These are phyloP conservation scores for Colletotrichum sp. DNA, from an alignment of 2,329 filamentous ascomycete species.

Conservation along the genomic window DNA sequence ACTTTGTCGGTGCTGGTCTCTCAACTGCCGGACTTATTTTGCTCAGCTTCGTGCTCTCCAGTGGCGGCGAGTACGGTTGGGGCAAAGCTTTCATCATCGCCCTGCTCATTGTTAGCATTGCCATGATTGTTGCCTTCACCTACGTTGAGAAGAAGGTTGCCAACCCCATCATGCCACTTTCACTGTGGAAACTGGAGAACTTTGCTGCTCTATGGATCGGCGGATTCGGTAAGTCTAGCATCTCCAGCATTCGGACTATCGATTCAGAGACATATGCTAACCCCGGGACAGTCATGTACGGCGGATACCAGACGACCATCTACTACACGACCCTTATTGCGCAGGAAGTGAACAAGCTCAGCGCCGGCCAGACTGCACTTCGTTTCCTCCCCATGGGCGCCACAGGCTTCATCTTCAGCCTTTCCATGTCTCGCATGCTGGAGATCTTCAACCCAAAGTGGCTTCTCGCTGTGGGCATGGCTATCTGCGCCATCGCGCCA, in stretches of 20 bases:
- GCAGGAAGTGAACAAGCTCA: slow-evolving; percentile 13
- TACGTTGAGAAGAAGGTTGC: slow-evolving; percentile 45
- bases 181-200: slow-evolving; percentile 48
- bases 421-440: slow-evolving; percentile 16
- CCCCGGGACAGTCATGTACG: slow-evolving; percentile 3
- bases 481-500: slow-evolving; percentile 7
- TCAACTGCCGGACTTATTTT: slow-evolving; percentile 47
- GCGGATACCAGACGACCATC: slow-evolving; percentile 13
- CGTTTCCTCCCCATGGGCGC: slow-evolving; percentile 14
- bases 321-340: slow-evolving; percentile 17
- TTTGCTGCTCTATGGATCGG: slow-evolving; percentile 49
- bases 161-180: slow-evolving; percentile 50
- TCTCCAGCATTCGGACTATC: neutral
- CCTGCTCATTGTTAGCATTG: slow-evolving; percentile 40
- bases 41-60: slow-evolving; percentile 47
- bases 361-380: slow-evolving; percentile 5
- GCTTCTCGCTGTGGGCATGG: slow-evolving; percentile 1
- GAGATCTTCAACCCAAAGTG: slow-evolving; percentile 12
- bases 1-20: slow-evolving; percentile 43
- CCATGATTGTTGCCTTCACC: slow-evolving; percentile 40
- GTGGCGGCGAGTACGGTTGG: slow-evolving; percentile 51
- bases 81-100: slow-evolving; percentile 47
- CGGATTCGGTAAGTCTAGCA: slow-evolving; percentile 33
- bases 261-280: neutral
- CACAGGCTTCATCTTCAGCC: slow-evolving; percentile 11